Evolutionary conservation across 805 yeast genomes (phyloP).

Genomic region (Saccharomyces mikatae): DNA sequence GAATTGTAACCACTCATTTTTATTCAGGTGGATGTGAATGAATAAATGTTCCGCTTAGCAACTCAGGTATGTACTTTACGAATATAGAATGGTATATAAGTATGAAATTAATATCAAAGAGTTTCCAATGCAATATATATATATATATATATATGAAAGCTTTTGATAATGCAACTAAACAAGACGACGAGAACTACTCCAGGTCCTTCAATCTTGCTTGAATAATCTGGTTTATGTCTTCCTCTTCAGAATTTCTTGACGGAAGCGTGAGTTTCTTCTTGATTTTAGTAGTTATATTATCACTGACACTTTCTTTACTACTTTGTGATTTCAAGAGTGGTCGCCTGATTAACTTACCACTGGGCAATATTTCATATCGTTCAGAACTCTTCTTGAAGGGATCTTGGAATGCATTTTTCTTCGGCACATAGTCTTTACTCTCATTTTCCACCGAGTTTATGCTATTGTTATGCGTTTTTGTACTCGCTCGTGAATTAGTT

Average conservation of each 20-base stretch:
- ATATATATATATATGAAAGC: neutral
- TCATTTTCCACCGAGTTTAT: neutral
- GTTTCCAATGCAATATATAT: neutral
- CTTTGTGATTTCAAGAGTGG: conserved; percentile 18
- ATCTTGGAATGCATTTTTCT: neutral
- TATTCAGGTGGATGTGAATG: neutral
- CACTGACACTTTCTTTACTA: neutral
- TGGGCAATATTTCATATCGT: conserved; percentile 56
- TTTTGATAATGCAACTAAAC: neutral
- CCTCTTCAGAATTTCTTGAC: conserved; percentile 26
- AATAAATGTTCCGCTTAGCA: neutral
- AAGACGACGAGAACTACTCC: conserved; percentile 15
- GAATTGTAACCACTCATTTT: neutral
- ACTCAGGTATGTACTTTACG: neutral
- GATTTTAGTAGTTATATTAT: conserved; percentile 8
- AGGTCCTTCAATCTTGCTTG: conserved; percentile 38
- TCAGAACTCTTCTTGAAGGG: conserved; percentile 15
- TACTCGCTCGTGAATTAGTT: conserved; percentile 6
- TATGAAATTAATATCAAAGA: neutral
- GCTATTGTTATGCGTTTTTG: neutral
- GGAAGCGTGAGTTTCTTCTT: conserved; percentile 32
- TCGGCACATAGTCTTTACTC: neutral
- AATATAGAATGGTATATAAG: neutral
- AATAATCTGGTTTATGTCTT: conserved; percentile 48
- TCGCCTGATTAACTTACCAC: conserved; percentile 56